Evolutionary conservation across 202 grass and related monocot species (phyloP).

Genomic region (Dendrocalamus latiflorus): DNA sequence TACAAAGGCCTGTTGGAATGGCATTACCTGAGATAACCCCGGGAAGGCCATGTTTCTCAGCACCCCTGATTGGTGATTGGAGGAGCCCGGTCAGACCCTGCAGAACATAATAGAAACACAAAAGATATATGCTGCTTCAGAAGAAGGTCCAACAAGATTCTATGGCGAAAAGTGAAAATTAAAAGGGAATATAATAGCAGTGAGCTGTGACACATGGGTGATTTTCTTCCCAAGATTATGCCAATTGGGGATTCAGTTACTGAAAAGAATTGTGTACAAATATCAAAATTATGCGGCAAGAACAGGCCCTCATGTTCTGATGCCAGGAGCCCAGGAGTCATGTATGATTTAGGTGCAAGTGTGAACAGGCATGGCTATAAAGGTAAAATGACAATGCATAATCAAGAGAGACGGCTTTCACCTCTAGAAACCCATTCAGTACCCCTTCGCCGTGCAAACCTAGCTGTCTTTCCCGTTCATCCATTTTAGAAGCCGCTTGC

Average conservation of each 20-base stretch:
- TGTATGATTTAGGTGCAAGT: constrained; percentile 6
- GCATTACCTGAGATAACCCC: no score
- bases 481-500: constrained; percentile 60
- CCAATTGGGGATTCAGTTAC: neutral
- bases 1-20: no score
- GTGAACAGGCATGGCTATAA: neutral
- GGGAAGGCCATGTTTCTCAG: no score
- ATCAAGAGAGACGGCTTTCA: constrained; percentile 33
- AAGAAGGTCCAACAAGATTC: constrained; percentile 4
- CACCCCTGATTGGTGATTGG: no score
- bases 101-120: constrained; percentile 13
- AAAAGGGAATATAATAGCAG: neutral
- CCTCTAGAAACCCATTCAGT: constrained; percentile 88
- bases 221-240: neutral
- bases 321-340: neutral
- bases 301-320: constrained; percentile 1
- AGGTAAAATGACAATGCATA: constrained; percentile 11
- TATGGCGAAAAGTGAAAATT: constrained; percentile 19
- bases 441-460: constrained; percentile 90
- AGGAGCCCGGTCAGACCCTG: constrained; percentile 96
- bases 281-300: neutral
- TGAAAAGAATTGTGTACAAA: neutral
- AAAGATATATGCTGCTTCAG: constrained; percentile 13
- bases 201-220: neutral
- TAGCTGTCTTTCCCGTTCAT: constrained; percentile 65